Base-by-base conservation (phyloP, 306 rosid species). In the Medicago arabica region DNA sequence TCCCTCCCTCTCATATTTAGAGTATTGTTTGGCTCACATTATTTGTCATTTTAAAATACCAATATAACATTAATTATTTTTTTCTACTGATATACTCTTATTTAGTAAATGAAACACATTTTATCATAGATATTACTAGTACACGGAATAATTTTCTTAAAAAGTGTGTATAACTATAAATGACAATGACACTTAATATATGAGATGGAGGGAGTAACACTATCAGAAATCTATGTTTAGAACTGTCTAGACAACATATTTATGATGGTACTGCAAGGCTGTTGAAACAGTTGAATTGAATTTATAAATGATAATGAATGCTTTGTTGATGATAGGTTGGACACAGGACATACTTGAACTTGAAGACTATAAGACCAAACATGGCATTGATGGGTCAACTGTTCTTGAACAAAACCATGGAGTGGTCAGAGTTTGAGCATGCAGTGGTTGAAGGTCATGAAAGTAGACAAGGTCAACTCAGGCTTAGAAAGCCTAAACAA, bases 291-390 rank as follows among this genome's bases (percentile, higher is more conserved):
- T 61, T 61, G 55, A 66, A 67, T 36, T 71, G 63, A 57, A 41
- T 67, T 72, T 21, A 49, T 46, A 15, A 23, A 46, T 64, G 34
- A 72, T 77, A 64, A 44, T 74, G 7, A 25, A 59, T 46, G 74
- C 49, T 85, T 28, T 78, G 63, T 39, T 88, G 68, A 39, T 69
- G 74, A 78, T 85, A 96, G 99, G 98, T 90, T 68, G 99, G 99
- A 60, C 99, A 96, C 79, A 83, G 99, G 40, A 96, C 97, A 38
- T 96, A 85, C 67, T 84, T 83, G 83, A 96, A 89, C 87, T 75
- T 83, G 82, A 96, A 96, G 85, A 96, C 98, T 3, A 84, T 96
- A 60, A 90, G 99, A 84, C 99, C 99, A 50, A 96, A 89, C 83
- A 92, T 96, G 99, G 88, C 84, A 60, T 74, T 96, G 16, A 68